Evolutionary conservation across 2,329 filamentous ascomycete species (phyloP).

Genomic region (Trichophyton rubrum): DNA sequence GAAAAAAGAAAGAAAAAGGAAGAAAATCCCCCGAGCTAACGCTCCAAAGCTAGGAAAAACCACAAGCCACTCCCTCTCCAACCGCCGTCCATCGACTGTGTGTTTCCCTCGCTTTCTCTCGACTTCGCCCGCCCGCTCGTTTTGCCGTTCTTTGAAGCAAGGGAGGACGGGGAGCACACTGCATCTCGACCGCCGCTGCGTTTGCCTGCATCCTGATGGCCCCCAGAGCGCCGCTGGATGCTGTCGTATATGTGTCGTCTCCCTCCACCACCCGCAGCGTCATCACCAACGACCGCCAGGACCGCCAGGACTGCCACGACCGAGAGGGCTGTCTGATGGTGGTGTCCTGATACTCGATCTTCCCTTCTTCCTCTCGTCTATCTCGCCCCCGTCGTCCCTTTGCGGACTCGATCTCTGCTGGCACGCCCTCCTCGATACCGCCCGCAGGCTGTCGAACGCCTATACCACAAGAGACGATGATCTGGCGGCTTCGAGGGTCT

Average conservation of each 20-base stretch:
- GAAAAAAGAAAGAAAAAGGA: neutral
- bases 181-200: neutral
- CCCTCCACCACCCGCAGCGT: neutral
- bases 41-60: neutral
- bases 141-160: neutral
- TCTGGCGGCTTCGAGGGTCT: constrained; percentile 52
- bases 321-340: neutral
- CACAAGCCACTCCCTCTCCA: neutral
- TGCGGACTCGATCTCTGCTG: neutral
- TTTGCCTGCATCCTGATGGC: neutral
- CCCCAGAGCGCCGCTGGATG: neutral
- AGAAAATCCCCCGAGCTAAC: neutral
- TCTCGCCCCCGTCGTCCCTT: neutral
- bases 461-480: constrained; percentile 34
- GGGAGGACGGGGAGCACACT: neutral
- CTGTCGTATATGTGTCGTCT: neutral
- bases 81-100: neutral
- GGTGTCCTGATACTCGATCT: neutral
- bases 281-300: neutral
- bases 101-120: constrained; percentile 2
- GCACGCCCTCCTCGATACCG: too few species aligned
- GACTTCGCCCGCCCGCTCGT: neutral
- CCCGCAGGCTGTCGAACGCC: too few species aligned
- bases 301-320: neutral
- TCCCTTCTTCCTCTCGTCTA: too few species aligned